These are phyloP conservation scores for Pichia sp. DNA, from an alignment of 1,139 yeast species.

Conservation along the genomic window DNA sequence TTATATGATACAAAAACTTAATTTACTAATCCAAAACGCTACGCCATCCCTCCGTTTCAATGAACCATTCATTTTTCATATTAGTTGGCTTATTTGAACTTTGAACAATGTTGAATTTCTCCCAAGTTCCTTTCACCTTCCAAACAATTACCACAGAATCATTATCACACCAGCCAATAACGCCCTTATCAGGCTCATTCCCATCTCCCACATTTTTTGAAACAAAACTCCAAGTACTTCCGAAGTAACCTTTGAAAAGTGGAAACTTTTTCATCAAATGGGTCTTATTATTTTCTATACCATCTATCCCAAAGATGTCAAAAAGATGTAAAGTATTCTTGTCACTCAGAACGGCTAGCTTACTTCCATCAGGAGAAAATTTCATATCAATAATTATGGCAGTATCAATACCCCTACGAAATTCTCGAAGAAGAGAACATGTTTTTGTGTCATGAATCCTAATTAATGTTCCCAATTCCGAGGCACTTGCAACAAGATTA, in stretches of 20 bases:
- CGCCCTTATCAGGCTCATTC: slow-evolving; percentile 46
- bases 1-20: too few species aligned
- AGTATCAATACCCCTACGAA: slow-evolving; percentile 80
- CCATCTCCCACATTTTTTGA: slow-evolving; percentile 56
- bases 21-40: too few species aligned
- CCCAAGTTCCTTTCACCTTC: slow-evolving; percentile 73
- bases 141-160: slow-evolving; percentile 63
- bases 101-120: slow-evolving; percentile 56
- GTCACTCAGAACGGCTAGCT: slow-evolving; percentile 80
- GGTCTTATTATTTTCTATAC: slow-evolving; percentile 40
- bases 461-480: slow-evolving; percentile 80
- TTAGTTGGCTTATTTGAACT: slow-evolving; percentile 8
- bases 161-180: slow-evolving; percentile 73
- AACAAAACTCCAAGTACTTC: slow-evolving; percentile 86
- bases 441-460: slow-evolving; percentile 69
- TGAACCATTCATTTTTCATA: slow-evolving; percentile 40
- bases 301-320: slow-evolving; percentile 33
- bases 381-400: slow-evolving; percentile 78
- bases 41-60: slow-evolving; percentile 75
- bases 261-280: slow-evolving; percentile 68
- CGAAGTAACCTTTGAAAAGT: slow-evolving; percentile 57
- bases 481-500: slow-evolving; percentile 77
- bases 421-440: slow-evolving; percentile 71
- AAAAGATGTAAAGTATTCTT: slow-evolving; percentile 84
- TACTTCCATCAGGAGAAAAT: slow-evolving; percentile 68